Conservation (phyloP, 106 monocot genomes). For the Apostasia shenzhenica region DNA sequence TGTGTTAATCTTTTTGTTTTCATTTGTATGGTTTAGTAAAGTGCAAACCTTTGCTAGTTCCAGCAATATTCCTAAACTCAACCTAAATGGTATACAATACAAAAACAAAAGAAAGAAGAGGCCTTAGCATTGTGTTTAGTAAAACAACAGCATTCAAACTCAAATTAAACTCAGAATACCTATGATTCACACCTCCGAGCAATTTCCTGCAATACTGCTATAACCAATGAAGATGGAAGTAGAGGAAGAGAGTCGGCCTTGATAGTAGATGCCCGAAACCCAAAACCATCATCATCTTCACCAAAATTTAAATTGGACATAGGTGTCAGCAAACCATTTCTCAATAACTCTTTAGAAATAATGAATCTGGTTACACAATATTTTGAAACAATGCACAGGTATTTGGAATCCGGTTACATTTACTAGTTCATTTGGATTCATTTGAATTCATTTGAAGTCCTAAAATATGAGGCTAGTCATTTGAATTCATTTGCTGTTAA, state of each 20-base stretch:
- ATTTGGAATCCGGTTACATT: too few species aligned
- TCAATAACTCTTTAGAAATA: too few species aligned
- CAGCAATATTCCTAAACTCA: constrained; percentile 55
- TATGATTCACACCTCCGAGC: constrained; percentile 62
- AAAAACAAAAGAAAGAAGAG: background rate
- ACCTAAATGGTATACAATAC: constrained; percentile 23
- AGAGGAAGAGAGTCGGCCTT: constrained; percentile 21
- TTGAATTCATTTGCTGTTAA: too few species aligned
- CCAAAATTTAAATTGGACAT: background rate
- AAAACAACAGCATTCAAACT: background rate
- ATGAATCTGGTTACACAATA: too few species aligned
- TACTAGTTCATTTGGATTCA: too few species aligned
- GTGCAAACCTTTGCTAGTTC: constrained; percentile 40
- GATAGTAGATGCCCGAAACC: constrained; percentile 16
- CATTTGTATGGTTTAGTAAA: constrained; percentile 10
- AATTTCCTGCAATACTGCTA: constrained; percentile 69
- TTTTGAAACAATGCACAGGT: too few species aligned
- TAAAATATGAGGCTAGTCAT: too few species aligned
- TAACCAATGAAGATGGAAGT: constrained; percentile 27
- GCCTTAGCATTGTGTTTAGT: background rate
- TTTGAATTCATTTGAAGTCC: too few species aligned
- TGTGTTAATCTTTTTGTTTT: too few species aligned
- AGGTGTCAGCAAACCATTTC: too few species aligned
- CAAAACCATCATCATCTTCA: constrained; percentile 48
- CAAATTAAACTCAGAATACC: constrained; percentile 26